Conservation (phyloP, 441 rosid genomes). For the Theobroma grandiflorum region DNA sequence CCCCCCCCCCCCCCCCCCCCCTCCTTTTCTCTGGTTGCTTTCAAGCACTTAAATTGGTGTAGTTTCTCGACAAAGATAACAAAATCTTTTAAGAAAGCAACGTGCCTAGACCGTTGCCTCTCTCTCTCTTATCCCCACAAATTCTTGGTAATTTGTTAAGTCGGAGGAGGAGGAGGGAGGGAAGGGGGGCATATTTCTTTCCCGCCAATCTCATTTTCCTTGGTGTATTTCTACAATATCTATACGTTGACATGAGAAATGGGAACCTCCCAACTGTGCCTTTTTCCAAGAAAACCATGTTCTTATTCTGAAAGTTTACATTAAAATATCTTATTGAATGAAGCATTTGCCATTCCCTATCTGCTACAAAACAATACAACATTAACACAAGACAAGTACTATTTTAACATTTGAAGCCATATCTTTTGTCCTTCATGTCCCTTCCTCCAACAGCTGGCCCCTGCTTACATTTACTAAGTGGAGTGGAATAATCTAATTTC, state of each 20-base stretch:
- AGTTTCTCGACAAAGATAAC: constrained; percentile 40
- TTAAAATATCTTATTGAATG: constrained; percentile 26
- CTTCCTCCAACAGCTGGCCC: background rate
- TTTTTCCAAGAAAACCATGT: constrained; percentile 21
- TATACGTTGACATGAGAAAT: constrained; percentile 20
- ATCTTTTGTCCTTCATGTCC: constrained; percentile 7
- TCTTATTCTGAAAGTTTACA: background rate
- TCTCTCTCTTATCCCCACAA: constrained; percentile 33
- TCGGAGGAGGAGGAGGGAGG: too few relatives aligned
- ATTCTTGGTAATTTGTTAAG: background rate
- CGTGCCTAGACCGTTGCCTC: constrained; percentile 40
- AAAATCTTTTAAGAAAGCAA: constrained; percentile 36
- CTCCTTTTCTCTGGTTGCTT: background rate
- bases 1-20: too few relatives aligned
- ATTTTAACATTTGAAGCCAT: constrained; percentile 19
- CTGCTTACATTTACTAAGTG: background rate
- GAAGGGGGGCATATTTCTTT: background rate
- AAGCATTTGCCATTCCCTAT: constrained; percentile 20
- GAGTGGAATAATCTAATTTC: constrained; percentile 5
- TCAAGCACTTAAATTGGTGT: constrained; percentile 22
- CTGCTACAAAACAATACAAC: constrained; percentile 22
- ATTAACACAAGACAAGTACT: background rate
- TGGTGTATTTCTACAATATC: background rate
- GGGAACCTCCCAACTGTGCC: background rate
- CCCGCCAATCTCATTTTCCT: constrained; percentile 26